Conservation (phyloP, 768 basidiomycete species). For the Lentinula sp. region DNA sequence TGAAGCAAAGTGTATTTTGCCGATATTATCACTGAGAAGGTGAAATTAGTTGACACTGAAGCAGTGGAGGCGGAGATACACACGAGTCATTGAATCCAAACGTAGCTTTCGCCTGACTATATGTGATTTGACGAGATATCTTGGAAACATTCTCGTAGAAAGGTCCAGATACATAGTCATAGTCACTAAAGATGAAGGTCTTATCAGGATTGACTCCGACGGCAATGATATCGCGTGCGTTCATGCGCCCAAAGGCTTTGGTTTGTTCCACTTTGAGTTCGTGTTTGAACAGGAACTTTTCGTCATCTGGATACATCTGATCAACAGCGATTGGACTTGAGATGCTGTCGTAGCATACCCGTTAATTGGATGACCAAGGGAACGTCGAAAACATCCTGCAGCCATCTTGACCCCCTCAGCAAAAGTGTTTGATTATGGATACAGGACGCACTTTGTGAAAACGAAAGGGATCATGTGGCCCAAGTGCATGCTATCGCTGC, state of each 20-base stretch:
- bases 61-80: conserved; percentile 22
- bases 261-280: conserved; percentile 89
- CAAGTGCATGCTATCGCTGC: conserved; percentile 94
- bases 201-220: conserved; percentile 88
- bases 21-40: conserved; percentile 85
- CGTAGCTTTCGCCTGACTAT: conserved; percentile 89
- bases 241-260: conserved; percentile 71
- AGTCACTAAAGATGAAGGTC: conserved; percentile 96
- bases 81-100: conserved; percentile 97
- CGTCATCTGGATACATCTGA: conserved; percentile 62
- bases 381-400: conserved; percentile 93
- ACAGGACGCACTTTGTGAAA: conserved; percentile 79
- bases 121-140: conserved; percentile 89
- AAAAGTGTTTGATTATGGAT: not conserved
- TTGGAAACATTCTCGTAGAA: conserved; percentile 95
- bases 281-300: conserved; percentile 98
- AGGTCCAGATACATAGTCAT: conserved; percentile 81
- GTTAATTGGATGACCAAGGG: conserved; percentile 95
- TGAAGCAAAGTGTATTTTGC: conserved; percentile 93
- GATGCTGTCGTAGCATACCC: conserved; percentile 36
- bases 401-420: conserved; percentile 56
- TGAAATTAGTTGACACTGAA: not conserved
- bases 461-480: conserved; percentile 97
- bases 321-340: too few relatives aligned
- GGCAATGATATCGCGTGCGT: conserved; percentile 95